phyloP scores from a whole-genome alignment of 2,329 filamentous ascomycete species.

The Cytospora piceae region DNA sequence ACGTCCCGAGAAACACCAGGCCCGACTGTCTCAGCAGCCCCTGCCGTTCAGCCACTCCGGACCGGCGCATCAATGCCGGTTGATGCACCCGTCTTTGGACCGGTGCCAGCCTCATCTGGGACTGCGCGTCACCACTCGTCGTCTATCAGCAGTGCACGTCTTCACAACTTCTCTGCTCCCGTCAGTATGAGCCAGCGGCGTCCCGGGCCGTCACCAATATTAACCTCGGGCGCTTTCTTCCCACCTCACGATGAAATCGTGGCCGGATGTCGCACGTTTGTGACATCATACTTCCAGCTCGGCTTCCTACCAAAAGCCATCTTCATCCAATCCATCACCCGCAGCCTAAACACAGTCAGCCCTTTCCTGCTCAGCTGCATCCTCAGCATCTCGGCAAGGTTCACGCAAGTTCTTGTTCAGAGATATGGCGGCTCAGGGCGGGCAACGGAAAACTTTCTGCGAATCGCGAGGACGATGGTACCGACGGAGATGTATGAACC shows the following conservation, averaged over 20 bases:
- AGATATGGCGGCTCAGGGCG: conserved; percentile 34
- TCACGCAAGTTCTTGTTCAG: conserved; percentile 36
- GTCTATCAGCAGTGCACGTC: conserved; percentile 12
- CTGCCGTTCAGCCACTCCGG: conserved; percentile 23
- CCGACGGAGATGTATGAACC: conserved; percentile 38
- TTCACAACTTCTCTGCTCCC: conserved; percentile 8
- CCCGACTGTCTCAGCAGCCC: conserved; percentile 10
- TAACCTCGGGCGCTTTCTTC: conserved; percentile 18
- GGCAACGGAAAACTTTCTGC: conserved; percentile 38
- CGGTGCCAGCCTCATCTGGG: conserved; percentile 10
- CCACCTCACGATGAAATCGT: conserved; percentile 37
- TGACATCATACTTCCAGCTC: conserved; percentile 40
- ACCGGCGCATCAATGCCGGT: conserved; percentile 19
- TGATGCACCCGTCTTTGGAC: conserved; percentile 18
- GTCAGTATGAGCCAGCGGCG: conserved; percentile 18
- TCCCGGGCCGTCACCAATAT: conserved; percentile 11
- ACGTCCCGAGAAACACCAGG: conserved; percentile 18
- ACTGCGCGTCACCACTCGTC: conserved; percentile 9
- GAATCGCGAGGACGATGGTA: conserved; percentile 34
- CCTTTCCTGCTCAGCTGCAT: conserved; percentile 39
- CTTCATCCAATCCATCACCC: conserved; percentile 37
- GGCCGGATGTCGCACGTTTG: conserved; percentile 37
- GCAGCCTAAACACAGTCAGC: conserved; percentile 33
- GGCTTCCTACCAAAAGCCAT: conserved; percentile 40
- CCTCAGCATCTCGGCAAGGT: conserved; percentile 39